Base-by-base conservation (phyloP, 106 monocot species). In the Allium cepa region DNA sequence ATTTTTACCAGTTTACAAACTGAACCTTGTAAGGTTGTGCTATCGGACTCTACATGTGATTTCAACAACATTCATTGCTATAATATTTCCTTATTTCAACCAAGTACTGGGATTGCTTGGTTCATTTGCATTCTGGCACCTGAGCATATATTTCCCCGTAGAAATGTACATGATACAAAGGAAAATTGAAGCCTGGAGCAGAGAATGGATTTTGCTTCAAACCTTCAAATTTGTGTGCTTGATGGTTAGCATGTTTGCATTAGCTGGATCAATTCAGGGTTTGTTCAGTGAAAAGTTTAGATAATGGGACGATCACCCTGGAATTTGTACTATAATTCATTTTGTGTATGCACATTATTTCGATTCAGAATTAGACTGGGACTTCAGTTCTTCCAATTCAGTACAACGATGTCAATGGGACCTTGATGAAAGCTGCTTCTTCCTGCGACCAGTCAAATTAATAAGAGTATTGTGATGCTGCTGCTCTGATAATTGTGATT, bases 261-360 rank as follows among this genome's bases (percentile, higher is more conserved):
- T 90, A 47, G 69, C 85, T 50, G 94, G 94, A 9, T 94, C 94
- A 0, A 36, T 90, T 8, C 78, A 87, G 70, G 94, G 94, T 51
- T 67, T 94, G 49, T 49, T 94, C 7, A 73, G 74, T 28, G 73
- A 73, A 73, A 90, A 84, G 67, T 60, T 83, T 7, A 69, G 66
- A 13, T 87, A 72, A 22, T 49, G 2, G 36, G 36, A 36, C 3
- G 36, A 36, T 36, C 36, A 36, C 5, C 36, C 36, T 36, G 36
- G 36, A 36, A 36, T 36, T 36, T 36, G 36, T 5, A 5, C 36
- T 36, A 36, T 36, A 5, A 36, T 36, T 36, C 36, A 36, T 36
- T 36, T 36, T 36, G 36, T 36, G 5, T 36, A 36, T 36, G 5
- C 4, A 36, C 36, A 36, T 36, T 36, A 0, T 36, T 2, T 5